Conservation (phyloP, 2,329 filamentous ascomycete genomes). For the Paraphaeosphaeria sporulosa region DNA sequence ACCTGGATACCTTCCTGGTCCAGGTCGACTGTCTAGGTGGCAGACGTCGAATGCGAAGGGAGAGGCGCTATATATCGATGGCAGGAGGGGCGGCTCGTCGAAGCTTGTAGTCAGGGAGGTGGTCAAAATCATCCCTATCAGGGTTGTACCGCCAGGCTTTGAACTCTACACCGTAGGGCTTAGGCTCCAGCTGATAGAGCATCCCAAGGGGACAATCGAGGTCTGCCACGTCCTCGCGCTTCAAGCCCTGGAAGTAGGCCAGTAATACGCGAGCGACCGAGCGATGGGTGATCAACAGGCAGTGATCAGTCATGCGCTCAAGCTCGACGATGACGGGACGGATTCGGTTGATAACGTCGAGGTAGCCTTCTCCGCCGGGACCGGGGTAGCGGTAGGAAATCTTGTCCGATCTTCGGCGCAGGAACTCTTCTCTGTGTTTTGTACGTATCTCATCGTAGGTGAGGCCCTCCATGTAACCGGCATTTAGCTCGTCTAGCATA, state of each 20-base stretch:
- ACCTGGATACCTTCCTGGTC: background rate
- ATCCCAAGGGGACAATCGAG: conserved; percentile 93
- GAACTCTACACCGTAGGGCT: conserved; percentile 97
- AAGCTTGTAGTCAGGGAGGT: conserved; percentile 83
- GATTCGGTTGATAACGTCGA: conserved; percentile 95
- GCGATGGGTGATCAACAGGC: conserved; percentile 89
- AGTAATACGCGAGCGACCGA: conserved; percentile 91
- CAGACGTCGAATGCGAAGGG: background rate
- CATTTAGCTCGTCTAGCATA: conserved; percentile 96
- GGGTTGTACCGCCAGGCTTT: conserved; percentile 93
- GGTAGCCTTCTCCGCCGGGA: conserved; percentile 92
- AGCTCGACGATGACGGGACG: conserved; percentile 96
- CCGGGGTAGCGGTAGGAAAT: conserved; percentile 96
- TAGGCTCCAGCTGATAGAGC: conserved; percentile 93
- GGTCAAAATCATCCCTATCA: conserved; percentile 78
- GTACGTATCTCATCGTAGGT: conserved; percentile 89
- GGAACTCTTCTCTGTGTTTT: conserved; percentile 82
- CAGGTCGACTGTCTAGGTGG: background rate
- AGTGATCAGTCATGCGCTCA: conserved; percentile 95
- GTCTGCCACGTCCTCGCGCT: conserved; percentile 89
- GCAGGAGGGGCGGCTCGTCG: conserved; percentile 57
- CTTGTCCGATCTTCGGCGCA: conserved; percentile 82
- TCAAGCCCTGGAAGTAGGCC: conserved; percentile 95
- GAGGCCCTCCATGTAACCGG: conserved; percentile 91
- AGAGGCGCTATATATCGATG: background rate